A percentile compares a stretch with the other conserved stretches of the same genome.
Evolutionary conservation across 1,139 yeast species (phyloP).

Genomic region (Groenewaldozyma auringiensis): DNA sequence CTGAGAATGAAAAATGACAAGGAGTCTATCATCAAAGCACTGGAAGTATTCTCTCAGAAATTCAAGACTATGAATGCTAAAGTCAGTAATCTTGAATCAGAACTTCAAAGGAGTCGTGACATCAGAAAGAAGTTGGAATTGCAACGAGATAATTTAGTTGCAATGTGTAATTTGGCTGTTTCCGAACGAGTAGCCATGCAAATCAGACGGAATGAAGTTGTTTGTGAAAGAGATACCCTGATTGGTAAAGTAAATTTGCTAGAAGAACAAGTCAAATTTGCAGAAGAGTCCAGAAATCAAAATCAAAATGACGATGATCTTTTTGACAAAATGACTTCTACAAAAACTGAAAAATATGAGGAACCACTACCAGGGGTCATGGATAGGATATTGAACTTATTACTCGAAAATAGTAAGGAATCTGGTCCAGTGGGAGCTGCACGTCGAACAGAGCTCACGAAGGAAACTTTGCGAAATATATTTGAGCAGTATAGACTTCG

Average conservation of each 20-base stretch:
- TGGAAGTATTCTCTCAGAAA: neutral
- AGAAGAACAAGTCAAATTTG: neutral
- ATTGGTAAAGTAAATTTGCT: neutral
- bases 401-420: conserved; percentile 2
- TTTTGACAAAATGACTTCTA: neutral
- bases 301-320: neutral
- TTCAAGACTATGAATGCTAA: neutral
- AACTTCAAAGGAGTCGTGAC: neutral
- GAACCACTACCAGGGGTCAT: neutral
- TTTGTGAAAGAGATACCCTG: neutral
- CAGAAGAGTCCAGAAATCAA: neutral
- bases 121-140: neutral
- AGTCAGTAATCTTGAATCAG: neutral
- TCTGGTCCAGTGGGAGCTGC: conserved; percentile 6
- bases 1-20: neutral
- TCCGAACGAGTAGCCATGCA: neutral
- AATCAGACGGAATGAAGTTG: neutral
- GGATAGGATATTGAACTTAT: neutral
- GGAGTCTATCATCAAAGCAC: neutral
- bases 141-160: conserved; percentile 4
- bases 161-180: conserved; percentile 1
- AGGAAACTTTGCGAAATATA: neutral
- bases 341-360: neutral
- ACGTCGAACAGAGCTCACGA: conserved; percentile 2
- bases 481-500: conserved; percentile 6